Conservation (phyloP, 495 filamentous ascomycete species). For the Umbilicaria muhlenbergii region DNA sequence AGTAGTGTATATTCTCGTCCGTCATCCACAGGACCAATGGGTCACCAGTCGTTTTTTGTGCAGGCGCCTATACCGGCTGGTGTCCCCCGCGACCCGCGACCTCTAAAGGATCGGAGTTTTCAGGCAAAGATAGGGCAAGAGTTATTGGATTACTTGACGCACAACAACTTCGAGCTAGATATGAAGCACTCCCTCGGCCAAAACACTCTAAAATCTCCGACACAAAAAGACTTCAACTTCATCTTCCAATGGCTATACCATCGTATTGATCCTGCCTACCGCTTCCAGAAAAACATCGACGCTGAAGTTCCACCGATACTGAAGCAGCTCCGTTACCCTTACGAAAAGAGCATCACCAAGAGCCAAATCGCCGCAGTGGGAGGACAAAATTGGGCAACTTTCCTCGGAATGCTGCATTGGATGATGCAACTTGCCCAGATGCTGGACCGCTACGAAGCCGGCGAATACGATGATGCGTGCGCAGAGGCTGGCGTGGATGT, state of each 20-base stretch:
- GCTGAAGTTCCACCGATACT: slow-evolving; percentile 82
- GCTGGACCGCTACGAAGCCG: slow-evolving; percentile 59
- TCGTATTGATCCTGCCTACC: slow-evolving; percentile 82
- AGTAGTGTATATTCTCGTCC: slow-evolving; percentile 74
- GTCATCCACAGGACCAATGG: slow-evolving; percentile 41
- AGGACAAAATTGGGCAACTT: slow-evolving; percentile 88
- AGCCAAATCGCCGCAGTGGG: slow-evolving; percentile 88
- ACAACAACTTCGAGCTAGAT: slow-evolving; percentile 90
- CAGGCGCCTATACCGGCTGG: slow-evolving; percentile 64
- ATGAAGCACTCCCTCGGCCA: slow-evolving; percentile 83
- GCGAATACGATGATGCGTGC: slow-evolving; percentile 80
- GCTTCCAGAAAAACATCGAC: slow-evolving; percentile 83
- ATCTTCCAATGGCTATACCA: slow-evolving; percentile 98
- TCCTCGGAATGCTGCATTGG: slow-evolving; percentile 91
- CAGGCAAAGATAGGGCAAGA: slow-evolving; percentile 74
- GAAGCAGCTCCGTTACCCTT: slow-evolving; percentile 88
- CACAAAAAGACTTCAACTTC: slow-evolving; percentile 90
- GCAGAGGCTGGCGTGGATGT: slow-evolving; percentile 77
- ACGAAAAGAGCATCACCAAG: slow-evolving; percentile 84
- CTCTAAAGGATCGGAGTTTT: slow-evolving; percentile 65
- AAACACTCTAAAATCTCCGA: slow-evolving; percentile 82
- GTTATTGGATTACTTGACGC: slow-evolving; percentile 75
- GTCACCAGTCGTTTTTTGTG: slow-evolving; percentile 83
- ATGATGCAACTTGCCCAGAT: slow-evolving; percentile 93
- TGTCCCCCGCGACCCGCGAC: slow-evolving; percentile 75